These are phyloP conservation scores for Pythium chondricola DNA, from an alignment of 352 stramenopile species.

Conservation along the genomic window DNA sequence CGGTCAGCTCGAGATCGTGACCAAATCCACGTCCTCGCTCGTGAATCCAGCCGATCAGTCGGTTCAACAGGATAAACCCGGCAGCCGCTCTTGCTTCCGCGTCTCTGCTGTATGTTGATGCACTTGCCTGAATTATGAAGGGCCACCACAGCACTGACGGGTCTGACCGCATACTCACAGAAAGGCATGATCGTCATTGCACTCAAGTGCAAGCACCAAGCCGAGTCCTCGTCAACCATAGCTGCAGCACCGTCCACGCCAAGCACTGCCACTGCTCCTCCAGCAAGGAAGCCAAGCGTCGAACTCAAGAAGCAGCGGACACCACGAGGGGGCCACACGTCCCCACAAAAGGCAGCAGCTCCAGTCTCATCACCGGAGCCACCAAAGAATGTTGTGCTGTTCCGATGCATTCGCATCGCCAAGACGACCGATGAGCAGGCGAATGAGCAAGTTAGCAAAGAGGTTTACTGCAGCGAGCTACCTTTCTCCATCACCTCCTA, in stretches of 20 bases:
- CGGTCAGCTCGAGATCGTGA: slow-evolving; percentile 56
- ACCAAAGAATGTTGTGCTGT: slow-evolving; percentile 32
- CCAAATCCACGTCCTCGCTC: slow-evolving; percentile 11
- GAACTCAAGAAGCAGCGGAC: slow-evolving; percentile 8
- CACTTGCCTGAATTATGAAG: no score
- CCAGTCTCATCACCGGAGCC: not conserved
- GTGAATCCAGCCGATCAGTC: slow-evolving; percentile 6
- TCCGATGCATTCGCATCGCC: slow-evolving; percentile 38
- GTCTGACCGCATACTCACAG: slow-evolving; percentile 23
- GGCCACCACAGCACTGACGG: no score
- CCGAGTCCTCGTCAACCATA: not conserved
- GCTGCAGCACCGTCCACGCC: not conserved
- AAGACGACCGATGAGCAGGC: slow-evolving; percentile 22
- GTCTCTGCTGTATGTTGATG: slow-evolving; percentile 39
- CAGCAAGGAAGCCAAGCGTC: not conserved
- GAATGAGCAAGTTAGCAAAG: slow-evolving; percentile 21
- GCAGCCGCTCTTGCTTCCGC: slow-evolving; percentile 21
- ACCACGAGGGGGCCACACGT: slow-evolving; percentile 3
- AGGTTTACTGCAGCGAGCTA: slow-evolving; percentile 36
- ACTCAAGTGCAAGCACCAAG: slow-evolving; percentile 38
- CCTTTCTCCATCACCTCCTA: slow-evolving; percentile 31
- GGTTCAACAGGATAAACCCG: not conserved
- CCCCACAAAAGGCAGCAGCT: slow-evolving; percentile 1
- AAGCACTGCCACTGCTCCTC: not conserved
- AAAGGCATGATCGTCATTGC: slow-evolving; percentile 75